Conservation (phyloP, 1,284 basidiomycete species). For the Ceratobasidium sp. region DNA sequence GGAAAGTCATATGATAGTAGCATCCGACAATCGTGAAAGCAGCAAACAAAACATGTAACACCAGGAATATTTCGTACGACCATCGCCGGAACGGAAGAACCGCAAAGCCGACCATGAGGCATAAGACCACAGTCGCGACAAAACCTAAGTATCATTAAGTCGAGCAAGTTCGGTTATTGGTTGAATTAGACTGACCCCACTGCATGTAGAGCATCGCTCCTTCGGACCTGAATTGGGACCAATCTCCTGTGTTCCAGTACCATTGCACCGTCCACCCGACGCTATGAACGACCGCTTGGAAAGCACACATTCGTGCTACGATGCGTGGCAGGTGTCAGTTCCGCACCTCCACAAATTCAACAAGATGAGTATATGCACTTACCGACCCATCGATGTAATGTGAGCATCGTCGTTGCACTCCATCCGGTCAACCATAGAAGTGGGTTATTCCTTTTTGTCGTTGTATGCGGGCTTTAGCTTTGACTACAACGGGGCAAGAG, state of each 20-base stretch:
- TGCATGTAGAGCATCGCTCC: constrained; percentile 40
- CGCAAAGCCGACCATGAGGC: constrained; percentile 40
- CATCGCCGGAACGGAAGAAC: constrained; percentile 24
- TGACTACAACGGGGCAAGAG: neutral
- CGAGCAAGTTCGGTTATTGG: neutral
- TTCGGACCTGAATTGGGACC: constrained; percentile 17
- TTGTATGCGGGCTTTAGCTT: neutral
- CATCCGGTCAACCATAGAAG: constrained; percentile 29
- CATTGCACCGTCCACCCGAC: constrained; percentile 40
- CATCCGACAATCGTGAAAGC: constrained; percentile 28
- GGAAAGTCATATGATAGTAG: constrained; percentile 40
- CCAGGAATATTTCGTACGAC: constrained; percentile 40
- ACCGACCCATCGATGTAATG: constrained; percentile 40
- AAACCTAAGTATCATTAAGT: constrained; percentile 8
- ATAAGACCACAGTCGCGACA: constrained; percentile 18
- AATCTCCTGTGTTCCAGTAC: constrained; percentile 33
- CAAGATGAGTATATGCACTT: neutral
- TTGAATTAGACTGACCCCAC: constrained; percentile 22
- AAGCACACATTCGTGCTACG: constrained; percentile 23
- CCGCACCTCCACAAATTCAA: neutral
- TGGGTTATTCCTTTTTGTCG: constrained; percentile 22
- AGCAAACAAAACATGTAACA: constrained; percentile 27
- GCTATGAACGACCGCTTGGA: constrained; percentile 40
- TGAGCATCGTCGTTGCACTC: constrained; percentile 27
- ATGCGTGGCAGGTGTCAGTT: neutral